Percentiles rank a stretch among this genome's conserved stretches.
Conservation (phyloP, 306 rosid genomes). For the Malus asiatica region DNA sequence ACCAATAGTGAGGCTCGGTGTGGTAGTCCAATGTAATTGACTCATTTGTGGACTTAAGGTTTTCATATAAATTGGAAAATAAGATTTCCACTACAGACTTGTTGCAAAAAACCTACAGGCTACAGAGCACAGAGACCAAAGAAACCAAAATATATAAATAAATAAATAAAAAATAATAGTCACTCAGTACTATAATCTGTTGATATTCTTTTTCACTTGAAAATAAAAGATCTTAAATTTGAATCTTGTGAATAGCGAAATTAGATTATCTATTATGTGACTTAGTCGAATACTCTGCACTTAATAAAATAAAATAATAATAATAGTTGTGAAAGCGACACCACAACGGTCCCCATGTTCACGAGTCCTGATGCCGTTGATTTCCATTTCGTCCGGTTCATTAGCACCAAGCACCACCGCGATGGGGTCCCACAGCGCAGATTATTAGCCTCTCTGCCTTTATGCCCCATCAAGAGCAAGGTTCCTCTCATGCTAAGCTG, state of each 20-base stretch:
- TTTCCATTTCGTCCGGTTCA: too few relatives aligned
- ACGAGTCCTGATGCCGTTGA: background rate
- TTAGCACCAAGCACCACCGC: background rate
- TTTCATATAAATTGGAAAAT: background rate
- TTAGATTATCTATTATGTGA: fast-evolving
- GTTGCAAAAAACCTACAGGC: background rate
- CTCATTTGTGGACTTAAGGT: background rate
- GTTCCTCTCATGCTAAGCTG: slow-evolving; percentile 2
- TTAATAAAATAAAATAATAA: background rate
- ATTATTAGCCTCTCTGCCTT: background rate
- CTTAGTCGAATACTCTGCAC: fast-evolving
- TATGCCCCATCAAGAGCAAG: background rate
- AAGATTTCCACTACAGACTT: background rate
- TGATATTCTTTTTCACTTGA: fast-evolving
- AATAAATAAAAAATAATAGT: background rate
- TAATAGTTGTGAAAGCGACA: background rate
- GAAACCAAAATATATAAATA: background rate
- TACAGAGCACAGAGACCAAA: background rate
- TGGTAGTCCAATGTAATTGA: too few relatives aligned
- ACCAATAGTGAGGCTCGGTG: too few relatives aligned
- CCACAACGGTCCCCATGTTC: background rate
- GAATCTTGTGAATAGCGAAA: fast-evolving
- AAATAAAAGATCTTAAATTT: fast-evolving
- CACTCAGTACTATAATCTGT: fast-evolving
- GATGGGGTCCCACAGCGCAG: background rate